Conservation (phyloP, 805 yeast genomes). For the Blastobotrys muscicola region DNA sequence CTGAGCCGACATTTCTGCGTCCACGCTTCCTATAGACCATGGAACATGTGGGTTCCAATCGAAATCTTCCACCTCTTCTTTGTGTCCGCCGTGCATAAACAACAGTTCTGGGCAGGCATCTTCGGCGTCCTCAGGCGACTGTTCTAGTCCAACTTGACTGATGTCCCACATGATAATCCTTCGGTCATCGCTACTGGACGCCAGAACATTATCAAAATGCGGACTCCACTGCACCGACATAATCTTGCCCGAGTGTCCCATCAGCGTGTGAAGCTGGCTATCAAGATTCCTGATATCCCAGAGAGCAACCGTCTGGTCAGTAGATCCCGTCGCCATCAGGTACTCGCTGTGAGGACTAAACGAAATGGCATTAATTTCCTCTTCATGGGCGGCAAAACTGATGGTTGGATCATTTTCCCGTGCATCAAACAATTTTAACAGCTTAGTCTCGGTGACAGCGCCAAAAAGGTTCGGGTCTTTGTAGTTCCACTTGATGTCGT, state of each 20-base stretch:
- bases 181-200: constrained; percentile 57
- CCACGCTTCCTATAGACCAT: constrained; percentile 54
- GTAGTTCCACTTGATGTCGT: constrained; percentile 38
- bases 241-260: constrained; percentile 54
- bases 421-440: constrained; percentile 52
- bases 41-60: constrained; percentile 55
- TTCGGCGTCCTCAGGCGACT: constrained; percentile 44
- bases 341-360: constrained; percentile 49
- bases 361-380: constrained; percentile 57
- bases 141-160: constrained; percentile 42
- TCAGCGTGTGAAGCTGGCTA: constrained; percentile 51
- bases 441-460: constrained; percentile 60
- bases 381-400: constrained; percentile 41
- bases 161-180: constrained; percentile 72
- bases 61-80: constrained; percentile 55
- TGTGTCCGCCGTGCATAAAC: constrained; percentile 85
- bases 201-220: constrained; percentile 40
- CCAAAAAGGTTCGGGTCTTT: constrained; percentile 38
- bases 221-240: constrained; percentile 48
- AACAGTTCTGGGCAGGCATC: constrained; percentile 67
- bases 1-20: constrained; percentile 68
- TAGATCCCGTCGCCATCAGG: constrained; percentile 66
- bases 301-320: constrained; percentile 60
- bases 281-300: constrained; percentile 66
- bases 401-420: constrained; percentile 31